Evolutionary conservation across 129 eudicot species (phyloP), one percentile per base, ranked within the genome.

Genomic region (Rutidosis leptorrhynchoides): DNA sequence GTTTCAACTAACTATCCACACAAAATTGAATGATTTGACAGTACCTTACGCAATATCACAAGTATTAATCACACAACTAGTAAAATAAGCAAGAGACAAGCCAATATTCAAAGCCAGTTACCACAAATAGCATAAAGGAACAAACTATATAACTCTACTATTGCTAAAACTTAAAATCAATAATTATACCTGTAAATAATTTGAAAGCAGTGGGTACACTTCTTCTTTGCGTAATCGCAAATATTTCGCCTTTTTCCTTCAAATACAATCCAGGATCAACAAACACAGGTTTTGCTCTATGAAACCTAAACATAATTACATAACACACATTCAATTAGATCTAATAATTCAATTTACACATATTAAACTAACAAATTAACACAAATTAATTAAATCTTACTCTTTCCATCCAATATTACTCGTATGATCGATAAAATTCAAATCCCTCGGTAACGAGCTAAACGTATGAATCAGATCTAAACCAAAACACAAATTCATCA

Each of bases 321-420:
- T 37, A 72, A 63, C 64, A 62, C 30, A 62, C 3, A 22, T 56
- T 29, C 40, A 30, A 3, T 74, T 26, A 57, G 61, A 74, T 65
- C 72, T 30, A n/a, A 24, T 20, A 10, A 49, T 17, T 49, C 2
- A 49, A 49, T n/a, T 8, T n/a, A 0, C 8, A 49, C 23, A 49
- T 20, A 2, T 49, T 19, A 8, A 6, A 1, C 19, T 5, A 17
- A 49, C 21, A 49, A 49, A 17, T n/a, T 2, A 19, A 6, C 24
- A n/a, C 21, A 49, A 49, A n/a, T 20, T 19, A 49, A 49, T n/a
- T 17, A 33, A 35, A 57, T 77, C 92, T 76, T 79, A 89, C 96
- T 89, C 93, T 81, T 89, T 89, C 96, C 96, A 85, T 19, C 96
- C 96, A 69, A 89, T 85, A 60, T 91, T 56, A 58, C 97, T 89